Percentiles rank a stretch among this genome's conserved stretches.
Conservation (phyloP, 106 monocot species). For the Apostasia shenzhenica region DNA sequence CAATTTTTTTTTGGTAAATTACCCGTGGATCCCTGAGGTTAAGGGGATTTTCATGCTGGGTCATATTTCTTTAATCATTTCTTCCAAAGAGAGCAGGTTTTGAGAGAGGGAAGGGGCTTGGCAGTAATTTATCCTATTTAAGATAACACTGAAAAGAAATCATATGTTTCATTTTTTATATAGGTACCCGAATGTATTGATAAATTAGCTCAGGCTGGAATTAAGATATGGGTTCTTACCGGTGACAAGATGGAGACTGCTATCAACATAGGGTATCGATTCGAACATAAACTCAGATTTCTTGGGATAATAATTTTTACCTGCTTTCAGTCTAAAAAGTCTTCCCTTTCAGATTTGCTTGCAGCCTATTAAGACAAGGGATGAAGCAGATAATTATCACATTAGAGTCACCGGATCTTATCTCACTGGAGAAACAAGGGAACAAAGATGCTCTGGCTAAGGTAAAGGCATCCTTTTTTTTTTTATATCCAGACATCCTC, state of each 20-base stretch:
- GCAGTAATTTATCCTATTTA: too few relatives aligned
- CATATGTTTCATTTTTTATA: background rate
- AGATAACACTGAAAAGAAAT: background rate
- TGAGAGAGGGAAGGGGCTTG: too few relatives aligned
- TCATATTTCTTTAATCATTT: background rate
- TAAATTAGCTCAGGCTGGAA: slow-evolving; percentile 91
- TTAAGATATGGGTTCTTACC: slow-evolving; percentile 95
- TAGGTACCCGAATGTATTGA: slow-evolving; percentile 99
- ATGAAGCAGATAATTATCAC: slow-evolving; percentile 91
- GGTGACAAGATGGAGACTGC: slow-evolving; percentile 99
- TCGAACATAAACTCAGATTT: background rate
- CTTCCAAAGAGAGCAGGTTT: background rate
- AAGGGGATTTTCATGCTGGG: background rate
- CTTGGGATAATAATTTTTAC: too few relatives aligned
- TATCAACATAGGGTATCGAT: slow-evolving; percentile 87
- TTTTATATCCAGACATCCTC: background rate
- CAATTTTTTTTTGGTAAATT: background rate
- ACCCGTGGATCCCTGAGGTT: background rate
- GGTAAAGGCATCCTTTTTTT: slow-evolving; percentile 30
- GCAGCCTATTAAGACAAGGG: slow-evolving; percentile 90
- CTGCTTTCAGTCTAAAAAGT: background rate
- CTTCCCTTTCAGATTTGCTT: slow-evolving; percentile 60
- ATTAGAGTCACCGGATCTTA: slow-evolving; percentile 65
- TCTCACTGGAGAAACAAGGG: slow-evolving; percentile 71
- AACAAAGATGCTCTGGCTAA: slow-evolving; percentile 56